Conservation (phyloP, 345 rosid genomes). For the Balakata baccata region DNA sequence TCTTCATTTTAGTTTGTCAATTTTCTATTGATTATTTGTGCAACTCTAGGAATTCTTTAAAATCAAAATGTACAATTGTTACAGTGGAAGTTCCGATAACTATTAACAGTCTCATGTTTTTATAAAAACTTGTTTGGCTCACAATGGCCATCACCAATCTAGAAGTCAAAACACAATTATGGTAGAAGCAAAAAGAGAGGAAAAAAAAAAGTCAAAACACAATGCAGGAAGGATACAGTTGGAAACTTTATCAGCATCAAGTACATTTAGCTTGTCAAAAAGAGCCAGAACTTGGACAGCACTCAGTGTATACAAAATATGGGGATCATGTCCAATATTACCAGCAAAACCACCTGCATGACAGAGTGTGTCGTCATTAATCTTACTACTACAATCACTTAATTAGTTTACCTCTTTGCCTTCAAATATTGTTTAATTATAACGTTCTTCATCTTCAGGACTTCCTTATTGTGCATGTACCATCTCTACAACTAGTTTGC, state of each 20-base stretch:
- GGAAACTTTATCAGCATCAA: conserved; percentile 63
- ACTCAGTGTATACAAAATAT: conserved; percentile 69
- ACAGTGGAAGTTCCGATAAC: neutral
- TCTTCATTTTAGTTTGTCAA: neutral
- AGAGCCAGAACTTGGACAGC: conserved; percentile 83
- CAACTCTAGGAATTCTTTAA: neutral
- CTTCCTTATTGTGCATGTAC: neutral
- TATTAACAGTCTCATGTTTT: neutral
- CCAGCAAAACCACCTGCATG: conserved; percentile 93
- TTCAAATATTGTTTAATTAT: neutral
- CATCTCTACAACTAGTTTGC: neutral
- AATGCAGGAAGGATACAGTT: conserved; percentile 66
- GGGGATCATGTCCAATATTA: conserved; percentile 85
- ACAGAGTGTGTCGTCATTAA: neutral
- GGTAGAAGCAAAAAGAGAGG: too few relatives aligned
- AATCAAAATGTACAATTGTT: neutral
- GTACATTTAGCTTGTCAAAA: conserved; percentile 61
- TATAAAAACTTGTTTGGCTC: neutral
- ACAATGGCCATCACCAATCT: neutral
- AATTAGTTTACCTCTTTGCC: neutral
- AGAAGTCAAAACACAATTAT: neutral
- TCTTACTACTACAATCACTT: neutral
- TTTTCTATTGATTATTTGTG: neutral
- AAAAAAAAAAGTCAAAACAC: too few relatives aligned
- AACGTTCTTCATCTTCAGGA: neutral